phyloP scores from a whole-genome alignment of 441 rosid species.

The Eugenia klotzschiana region DNA sequence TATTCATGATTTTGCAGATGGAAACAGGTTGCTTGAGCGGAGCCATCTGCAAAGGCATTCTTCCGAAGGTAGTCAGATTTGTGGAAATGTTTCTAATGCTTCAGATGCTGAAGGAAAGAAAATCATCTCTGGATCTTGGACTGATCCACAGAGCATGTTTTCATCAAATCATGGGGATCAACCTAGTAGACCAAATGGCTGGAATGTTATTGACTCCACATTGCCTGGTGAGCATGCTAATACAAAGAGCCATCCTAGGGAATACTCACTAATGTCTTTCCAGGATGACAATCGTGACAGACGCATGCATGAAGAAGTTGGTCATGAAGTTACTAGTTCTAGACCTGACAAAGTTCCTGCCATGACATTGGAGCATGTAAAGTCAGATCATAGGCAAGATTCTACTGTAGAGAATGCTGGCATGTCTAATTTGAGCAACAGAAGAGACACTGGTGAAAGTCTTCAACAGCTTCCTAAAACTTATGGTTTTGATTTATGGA shows the following conservation, averaged over 20 bases:
- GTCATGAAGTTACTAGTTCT: conserved; percentile 28
- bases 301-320: conserved; percentile 14
- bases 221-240: conserved; percentile 9
- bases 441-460: conserved; percentile 23
- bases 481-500: conserved; percentile 30
- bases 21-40: conserved; percentile 26
- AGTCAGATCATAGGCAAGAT: conserved; percentile 15
- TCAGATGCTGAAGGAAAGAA: conserved; percentile 21
- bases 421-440: conserved; percentile 15
- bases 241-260: conserved; percentile 23
- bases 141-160: conserved; percentile 13
- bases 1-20: conserved; percentile 20
- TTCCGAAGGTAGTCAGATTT: conserved; percentile 23
- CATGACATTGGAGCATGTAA: conserved; percentile 17
- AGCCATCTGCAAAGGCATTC: conserved; percentile 29
- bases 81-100: conserved; percentile 24
- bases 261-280: conserved; percentile 20
- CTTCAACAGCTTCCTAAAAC: conserved; percentile 18
- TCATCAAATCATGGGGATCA: conserved; percentile 7
- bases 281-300: conserved; percentile 9
- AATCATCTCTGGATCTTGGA: conserved; percentile 21
- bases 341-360: conserved; percentile 28
- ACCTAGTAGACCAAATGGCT: conserved; percentile 19
- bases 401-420: conserved; percentile 15
- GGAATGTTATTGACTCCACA: conserved; percentile 25